Evolutionary conservation across 2,329 filamentous ascomycete genomes (phyloP).

Genomic region (Xylariaceae sp.): DNA sequence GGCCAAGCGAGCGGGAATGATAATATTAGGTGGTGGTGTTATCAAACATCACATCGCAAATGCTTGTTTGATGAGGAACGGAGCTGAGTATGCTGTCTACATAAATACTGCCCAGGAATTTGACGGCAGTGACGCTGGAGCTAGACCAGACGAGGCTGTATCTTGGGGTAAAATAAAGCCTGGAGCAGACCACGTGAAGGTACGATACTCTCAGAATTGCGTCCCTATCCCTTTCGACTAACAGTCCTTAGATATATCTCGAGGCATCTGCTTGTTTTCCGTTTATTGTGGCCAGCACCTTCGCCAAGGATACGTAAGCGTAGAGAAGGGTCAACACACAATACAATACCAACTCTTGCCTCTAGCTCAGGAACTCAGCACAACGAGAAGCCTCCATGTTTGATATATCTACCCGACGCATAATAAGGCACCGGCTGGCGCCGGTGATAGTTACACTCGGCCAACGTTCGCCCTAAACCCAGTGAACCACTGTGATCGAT

Average conservation of each 20-base stretch:
- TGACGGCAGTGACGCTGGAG: constrained; percentile 93
- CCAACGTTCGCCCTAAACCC: too few species aligned
- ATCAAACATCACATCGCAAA: constrained; percentile 99
- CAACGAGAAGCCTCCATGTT: too few species aligned
- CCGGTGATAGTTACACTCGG: too few species aligned
- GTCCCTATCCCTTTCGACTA: constrained; percentile 11
- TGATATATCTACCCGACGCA: too few species aligned
- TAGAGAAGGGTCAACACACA: constrained; percentile 9
- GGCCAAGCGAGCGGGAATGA: constrained; percentile 87
- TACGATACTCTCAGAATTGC: constrained; percentile 30
- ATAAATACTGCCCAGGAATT: constrained; percentile 98
- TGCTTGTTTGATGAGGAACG: constrained; percentile 95
- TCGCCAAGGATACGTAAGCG: constrained; percentile 48
- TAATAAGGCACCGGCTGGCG: too few species aligned
- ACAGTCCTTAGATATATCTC: constrained; percentile 50
- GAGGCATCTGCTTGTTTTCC: constrained; percentile 64
- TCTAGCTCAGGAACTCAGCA: too few species aligned
- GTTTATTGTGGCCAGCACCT: constrained; percentile 63
- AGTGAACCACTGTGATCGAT: too few species aligned
- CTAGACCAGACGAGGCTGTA: constrained; percentile 90
- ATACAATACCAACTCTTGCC: too few species aligned
- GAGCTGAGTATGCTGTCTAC: constrained; percentile 93
- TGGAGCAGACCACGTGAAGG: constrained; percentile 85
- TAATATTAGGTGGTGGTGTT: constrained; percentile 90
- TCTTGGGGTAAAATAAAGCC: constrained; percentile 98